Conservation (phyloP, 805 yeast species). For the Blastobotrys peoriensis region DNA sequence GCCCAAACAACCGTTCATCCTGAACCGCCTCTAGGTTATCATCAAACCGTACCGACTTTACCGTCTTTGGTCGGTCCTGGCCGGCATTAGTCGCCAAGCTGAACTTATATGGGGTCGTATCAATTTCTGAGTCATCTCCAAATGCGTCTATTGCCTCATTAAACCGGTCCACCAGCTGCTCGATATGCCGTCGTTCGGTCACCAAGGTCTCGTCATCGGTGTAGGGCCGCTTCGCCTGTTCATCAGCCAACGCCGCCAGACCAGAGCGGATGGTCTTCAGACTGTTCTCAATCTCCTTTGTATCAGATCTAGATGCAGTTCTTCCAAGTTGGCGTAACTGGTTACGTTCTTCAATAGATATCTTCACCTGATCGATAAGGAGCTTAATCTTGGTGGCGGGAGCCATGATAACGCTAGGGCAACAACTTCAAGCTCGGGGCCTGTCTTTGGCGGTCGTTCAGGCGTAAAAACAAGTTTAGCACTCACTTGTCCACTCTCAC, state of each 20-base stretch:
- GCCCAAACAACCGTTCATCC: background rate
- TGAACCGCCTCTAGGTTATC: constrained; percentile 24
- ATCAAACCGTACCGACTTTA: constrained; percentile 26
- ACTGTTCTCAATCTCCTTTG: constrained; percentile 23
- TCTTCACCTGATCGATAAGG: constrained; percentile 27
- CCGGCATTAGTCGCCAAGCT: background rate
- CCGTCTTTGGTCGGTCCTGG: constrained; percentile 8
- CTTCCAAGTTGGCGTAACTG: constrained; percentile 25
- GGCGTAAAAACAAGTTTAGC: too few relatives aligned
- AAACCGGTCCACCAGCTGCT: background rate
- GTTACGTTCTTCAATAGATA: constrained; percentile 28
- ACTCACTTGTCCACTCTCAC: too few relatives aligned
- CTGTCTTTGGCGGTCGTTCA: too few relatives aligned
- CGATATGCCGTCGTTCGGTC: background rate
- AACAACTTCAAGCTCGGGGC: too few relatives aligned
- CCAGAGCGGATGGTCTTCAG: constrained; percentile 23
- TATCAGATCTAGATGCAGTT: constrained; percentile 25
- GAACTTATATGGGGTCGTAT: background rate
- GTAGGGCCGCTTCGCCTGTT: constrained; percentile 8
- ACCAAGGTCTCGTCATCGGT: background rate
- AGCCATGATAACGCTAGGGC: constrained; percentile 6
- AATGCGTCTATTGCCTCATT: background rate
- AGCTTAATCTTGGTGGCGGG: constrained; percentile 18
- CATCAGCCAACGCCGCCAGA: constrained; percentile 21
- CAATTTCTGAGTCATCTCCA: constrained; percentile 1